A percentile compares a stretch with the other conserved stretches of the same genome.
These are phyloP conservation scores for Calonectria pseudoreteaudii DNA, from an alignment of 2,329 filamentous ascomycete genomes.

Conservation along the genomic window DNA sequence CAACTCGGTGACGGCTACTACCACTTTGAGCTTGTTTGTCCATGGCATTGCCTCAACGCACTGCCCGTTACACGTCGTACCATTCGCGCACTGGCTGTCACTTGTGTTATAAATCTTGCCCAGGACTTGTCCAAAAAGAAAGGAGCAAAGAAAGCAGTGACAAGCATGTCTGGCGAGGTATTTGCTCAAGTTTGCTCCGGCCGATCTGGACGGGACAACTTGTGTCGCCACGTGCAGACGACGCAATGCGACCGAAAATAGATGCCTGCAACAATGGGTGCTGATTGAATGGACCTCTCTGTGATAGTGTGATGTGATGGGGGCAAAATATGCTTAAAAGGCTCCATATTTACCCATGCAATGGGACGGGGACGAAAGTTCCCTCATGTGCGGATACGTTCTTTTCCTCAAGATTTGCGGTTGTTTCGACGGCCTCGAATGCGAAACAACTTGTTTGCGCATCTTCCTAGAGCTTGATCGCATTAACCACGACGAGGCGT, in stretches of 20 bases:
- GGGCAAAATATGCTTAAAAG: neutral
- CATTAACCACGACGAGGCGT: conserved; percentile 44
- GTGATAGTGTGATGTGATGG: neutral
- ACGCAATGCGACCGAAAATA: neutral
- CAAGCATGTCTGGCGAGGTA: neutral
- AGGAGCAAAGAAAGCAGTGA: neutral
- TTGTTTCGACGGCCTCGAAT: conserved; percentile 40
- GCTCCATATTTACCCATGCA: neutral
- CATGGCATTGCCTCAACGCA: neutral
- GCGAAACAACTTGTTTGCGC: conserved; percentile 36
- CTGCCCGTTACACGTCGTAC: neutral
- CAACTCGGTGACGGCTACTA: neutral
- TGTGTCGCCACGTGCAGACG: neutral
- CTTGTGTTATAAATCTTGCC: neutral
- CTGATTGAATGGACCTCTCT: neutral
- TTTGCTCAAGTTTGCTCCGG: neutral
- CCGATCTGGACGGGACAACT: too few species aligned
- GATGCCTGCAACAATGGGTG: neutral
- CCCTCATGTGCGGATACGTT: conserved; percentile 46
- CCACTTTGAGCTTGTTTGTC: neutral
- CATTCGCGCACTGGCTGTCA: neutral
- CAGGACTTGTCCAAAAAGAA: neutral
- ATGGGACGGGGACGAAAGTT: neutral
- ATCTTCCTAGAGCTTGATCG: conserved; percentile 42
- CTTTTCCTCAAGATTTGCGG: conserved; percentile 43